A percentile compares a stretch with the other conserved stretches of the same genome.
These are phyloP conservation scores for Ajuga chamaepitys DNA, from an alignment of 257 asterid genomes.

Conservation along the genomic window DNA sequence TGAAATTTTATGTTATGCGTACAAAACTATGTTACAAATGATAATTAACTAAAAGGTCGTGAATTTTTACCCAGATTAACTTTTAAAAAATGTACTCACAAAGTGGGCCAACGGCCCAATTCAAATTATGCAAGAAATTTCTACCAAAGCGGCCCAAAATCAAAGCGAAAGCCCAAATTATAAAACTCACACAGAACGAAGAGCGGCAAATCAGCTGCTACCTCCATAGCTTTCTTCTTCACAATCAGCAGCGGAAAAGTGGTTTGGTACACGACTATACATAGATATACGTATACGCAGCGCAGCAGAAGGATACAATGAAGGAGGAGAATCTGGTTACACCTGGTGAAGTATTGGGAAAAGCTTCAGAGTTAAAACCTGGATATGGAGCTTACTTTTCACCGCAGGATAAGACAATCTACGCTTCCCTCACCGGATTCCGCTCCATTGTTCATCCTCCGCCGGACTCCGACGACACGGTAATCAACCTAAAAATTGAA, in stretches of 20 bases:
- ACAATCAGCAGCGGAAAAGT: not conserved
- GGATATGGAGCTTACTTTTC: constrained; percentile 80
- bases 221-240: not conserved
- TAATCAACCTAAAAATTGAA: constrained; percentile 3
- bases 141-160: not conserved
- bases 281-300: not conserved
- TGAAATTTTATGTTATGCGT: no score
- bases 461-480: constrained; percentile 49
- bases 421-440: constrained; percentile 83
- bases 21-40: no score
- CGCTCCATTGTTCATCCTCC: constrained; percentile 46
- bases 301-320: constrained; percentile 7
- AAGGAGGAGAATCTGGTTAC: constrained; percentile 42
- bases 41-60: no score
- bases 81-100: no score
- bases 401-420: constrained; percentile 37
- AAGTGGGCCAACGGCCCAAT: no score
- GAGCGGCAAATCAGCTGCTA: constrained; percentile 14
- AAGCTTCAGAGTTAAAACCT: constrained; percentile 51
- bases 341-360: constrained; percentile 87
- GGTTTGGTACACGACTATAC: not conserved
- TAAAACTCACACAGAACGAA: not conserved
- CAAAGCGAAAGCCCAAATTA: not conserved
- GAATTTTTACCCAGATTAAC: no score
- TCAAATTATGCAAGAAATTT: not conserved